Evolutionary conservation across 2,329 filamentous ascomycete species (phyloP), one percentile per base, ranked within the genome.

Genomic region (Calonectria ilicicola): DNA sequence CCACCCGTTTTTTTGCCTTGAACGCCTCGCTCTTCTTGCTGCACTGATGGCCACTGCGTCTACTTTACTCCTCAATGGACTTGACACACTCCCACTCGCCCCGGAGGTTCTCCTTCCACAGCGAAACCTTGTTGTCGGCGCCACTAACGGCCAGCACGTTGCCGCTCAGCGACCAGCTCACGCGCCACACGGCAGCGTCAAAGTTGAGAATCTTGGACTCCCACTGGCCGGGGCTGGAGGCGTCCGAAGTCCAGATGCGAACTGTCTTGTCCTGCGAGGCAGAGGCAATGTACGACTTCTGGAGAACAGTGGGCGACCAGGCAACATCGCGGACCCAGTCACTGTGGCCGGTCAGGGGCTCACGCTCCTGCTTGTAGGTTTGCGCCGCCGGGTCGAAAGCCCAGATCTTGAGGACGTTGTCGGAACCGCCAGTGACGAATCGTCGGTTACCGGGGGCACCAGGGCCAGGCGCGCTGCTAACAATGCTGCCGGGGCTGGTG

Each of bases 261-360:
- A 98, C 96, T 10, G 95, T 98, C 90, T 98, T 97, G 85, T 99
- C 97, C 87, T 98, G 96, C 67, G 94, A 96, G 14, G 96, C 97
- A 62, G 94, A 96, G 35, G 97, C 97, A 82, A 99, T 98, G 87
- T 99, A 99, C 71, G 93, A 95, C 89, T 98, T 98, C 80, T 96
- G 94, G 72, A 99, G 89, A 69, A 98, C 94, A 27, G 95, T 98
- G 14, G 97, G 97, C 63, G 94, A 96, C 97, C 97, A 99, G 17
- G 96, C 95, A 15, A 99, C 97, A 84, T 99, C 97, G 75, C 97
- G 93, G 68, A 99, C 97, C 97, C 97, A 99, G 87, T 98, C 97
- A 7, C 91, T 91, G 86, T 99, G 97, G 75, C 97, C 97, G 2
- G 89, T 85, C 76, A 99, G 88, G 14, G 93, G 85, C 75, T 91